phyloP scores from a whole-genome alignment of 805 yeast species.

The Myxozyma geophila region DNA sequence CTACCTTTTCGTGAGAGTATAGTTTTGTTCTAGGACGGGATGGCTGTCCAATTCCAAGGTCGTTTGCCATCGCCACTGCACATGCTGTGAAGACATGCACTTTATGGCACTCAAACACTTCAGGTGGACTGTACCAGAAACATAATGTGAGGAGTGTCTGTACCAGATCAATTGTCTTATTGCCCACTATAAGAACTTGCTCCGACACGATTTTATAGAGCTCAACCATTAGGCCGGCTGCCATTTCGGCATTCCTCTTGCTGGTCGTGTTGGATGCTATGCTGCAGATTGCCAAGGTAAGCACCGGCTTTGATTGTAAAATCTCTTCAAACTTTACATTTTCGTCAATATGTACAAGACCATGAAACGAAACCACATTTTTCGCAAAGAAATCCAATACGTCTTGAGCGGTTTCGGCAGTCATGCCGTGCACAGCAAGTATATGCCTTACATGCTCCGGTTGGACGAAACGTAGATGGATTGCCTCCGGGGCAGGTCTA shows the following conservation, averaged over 20 bases:
- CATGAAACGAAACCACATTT: conserved; percentile 51
- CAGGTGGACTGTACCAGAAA: conserved; percentile 85
- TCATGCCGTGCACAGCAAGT: not conserved
- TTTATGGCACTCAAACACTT: conserved; percentile 76
- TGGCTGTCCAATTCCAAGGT: conserved; percentile 70
- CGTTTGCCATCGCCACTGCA: conserved; percentile 71
- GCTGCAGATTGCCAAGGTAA: not conserved
- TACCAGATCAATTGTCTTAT: conserved; percentile 69
- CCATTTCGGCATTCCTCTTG: not conserved
- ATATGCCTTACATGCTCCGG: conserved; percentile 10
- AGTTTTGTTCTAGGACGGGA: conserved; percentile 41
- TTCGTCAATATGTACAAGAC: conserved; percentile 13
- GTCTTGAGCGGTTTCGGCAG: conserved; percentile 2
- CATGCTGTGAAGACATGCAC: conserved; percentile 70
- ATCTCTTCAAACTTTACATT: not conserved
- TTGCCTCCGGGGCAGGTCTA: not conserved
- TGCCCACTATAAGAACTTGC: conserved; percentile 71
- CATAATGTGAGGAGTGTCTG: conserved; percentile 64
- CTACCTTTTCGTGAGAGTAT: conserved; percentile 7
- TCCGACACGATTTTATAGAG: conserved; percentile 55
- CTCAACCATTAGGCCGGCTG: conserved; percentile 54
- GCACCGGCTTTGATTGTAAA: not conserved
- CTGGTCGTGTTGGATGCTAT: not conserved
- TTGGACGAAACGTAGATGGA: not conserved
- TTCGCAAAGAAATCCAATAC: conserved; percentile 8